Percentiles rank a stretch among this genome's conserved stretches.
phyloP scores from a whole-genome alignment of 305 asterid species.

The Fraxinus baroniana region DNA sequence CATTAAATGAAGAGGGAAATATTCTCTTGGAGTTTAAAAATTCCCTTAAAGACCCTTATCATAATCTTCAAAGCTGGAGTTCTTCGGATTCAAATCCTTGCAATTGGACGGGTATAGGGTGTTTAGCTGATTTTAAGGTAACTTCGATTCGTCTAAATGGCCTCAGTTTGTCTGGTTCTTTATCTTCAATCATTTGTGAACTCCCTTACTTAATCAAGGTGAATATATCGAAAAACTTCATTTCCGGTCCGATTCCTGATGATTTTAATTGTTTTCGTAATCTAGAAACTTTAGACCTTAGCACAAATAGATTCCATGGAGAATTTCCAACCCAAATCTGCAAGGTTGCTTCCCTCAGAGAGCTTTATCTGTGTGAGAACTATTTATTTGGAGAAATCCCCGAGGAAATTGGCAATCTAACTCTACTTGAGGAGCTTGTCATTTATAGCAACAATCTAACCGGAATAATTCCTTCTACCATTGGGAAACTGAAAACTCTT shows the following conservation, averaged over 20 bases:
- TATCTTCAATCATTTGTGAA: slow-evolving; percentile 56
- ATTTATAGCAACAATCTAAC: slow-evolving; percentile 80
- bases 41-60: slow-evolving; percentile 52
- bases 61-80: slow-evolving; percentile 67
- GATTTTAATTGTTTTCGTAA: slow-evolving; percentile 41
- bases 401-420: slow-evolving; percentile 48
- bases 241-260: slow-evolving; percentile 66
- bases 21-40: slow-evolving; percentile 62
- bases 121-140: slow-evolving; percentile 43
- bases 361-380: slow-evolving; percentile 76
- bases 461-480: slow-evolving; percentile 57
- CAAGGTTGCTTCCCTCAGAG: slow-evolving; percentile 50
- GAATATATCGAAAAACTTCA: slow-evolving; percentile 63
- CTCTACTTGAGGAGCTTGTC: slow-evolving; percentile 75
- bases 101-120: slow-evolving; percentile 67
- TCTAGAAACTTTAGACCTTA: slow-evolving; percentile 68
- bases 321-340: slow-evolving; percentile 52
- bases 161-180: slow-evolving; percentile 63
- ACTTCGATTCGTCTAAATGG: slow-evolving; percentile 49
- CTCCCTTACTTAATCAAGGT: slow-evolving; percentile 54
- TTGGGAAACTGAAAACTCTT: slow-evolving; percentile 60
- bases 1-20: slow-evolving; percentile 64
- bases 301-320: slow-evolving; percentile 71
- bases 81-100: slow-evolving; percentile 54
- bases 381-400: slow-evolving; percentile 65